Evolutionary conservation across 179 eudicot genomes (phyloP), one percentile per base, ranked within the genome.

Genomic region (Patellifolia procumbens): DNA sequence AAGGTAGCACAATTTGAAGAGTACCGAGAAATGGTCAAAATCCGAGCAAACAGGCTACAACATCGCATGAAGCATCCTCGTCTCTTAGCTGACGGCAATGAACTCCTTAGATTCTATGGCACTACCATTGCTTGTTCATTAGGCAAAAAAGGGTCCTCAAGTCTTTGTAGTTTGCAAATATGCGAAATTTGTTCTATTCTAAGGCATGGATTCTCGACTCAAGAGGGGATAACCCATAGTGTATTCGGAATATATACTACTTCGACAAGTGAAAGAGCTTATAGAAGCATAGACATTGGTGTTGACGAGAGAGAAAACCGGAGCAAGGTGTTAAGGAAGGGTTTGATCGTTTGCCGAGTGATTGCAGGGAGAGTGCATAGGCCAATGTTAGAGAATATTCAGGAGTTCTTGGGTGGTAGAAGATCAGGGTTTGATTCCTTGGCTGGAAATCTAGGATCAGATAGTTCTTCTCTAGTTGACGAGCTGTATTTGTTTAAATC

Each of bases 41-140:
- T 87, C 76, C 77, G 82, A 77, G 92, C 96, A 20, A 83, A 84
- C 88, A 87, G 78, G 58, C 82, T 83, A 55, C 78, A 78, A 58
- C 43, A 78, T 61, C 22, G 81, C 4, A 88, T 86, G 79, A 88
- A 87, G 35, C 90, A 91, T 62, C 97, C 96, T 0, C 90, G 97
- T 46, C 91, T 95, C 81, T 71, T 89, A 28, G 97, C 96, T 4
- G 93, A 92, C 73, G 96, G 97, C 2, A 92, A 92, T 29, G 97
- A 92, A 81, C 89, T 91, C 17, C 77, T 92, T 28, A 85, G 97
- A 61, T 92, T 92, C 84, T 73, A 89, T 32, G 93, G 93, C 45
- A 82, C 97, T 48, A 78, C 92, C 3, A 69, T 91, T 3, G 81
- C 86, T 24, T 92, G 97, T 77, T 31, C 86, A 37, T 85, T 92